Base-by-base conservation (phyloP, 805 yeast genomes). In the Tanozyma kutaoensis region DNA sequence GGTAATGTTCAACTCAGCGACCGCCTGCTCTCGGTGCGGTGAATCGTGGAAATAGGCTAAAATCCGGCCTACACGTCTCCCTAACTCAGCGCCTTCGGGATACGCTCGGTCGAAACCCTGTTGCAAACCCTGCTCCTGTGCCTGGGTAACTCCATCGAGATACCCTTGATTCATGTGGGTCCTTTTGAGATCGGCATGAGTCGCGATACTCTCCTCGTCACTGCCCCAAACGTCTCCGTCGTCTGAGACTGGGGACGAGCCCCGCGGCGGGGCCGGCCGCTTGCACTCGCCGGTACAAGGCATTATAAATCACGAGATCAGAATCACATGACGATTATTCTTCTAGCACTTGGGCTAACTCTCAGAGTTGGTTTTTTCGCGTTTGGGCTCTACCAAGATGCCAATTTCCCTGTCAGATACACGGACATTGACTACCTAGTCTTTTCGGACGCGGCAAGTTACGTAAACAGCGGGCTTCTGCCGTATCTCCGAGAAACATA, bases 401-500 rank as follows among this genome's bases (percentile, higher is more conserved):
- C 68, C 4, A 52, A 70, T 36, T 69, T 81, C 72, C 71, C 72
- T 8, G 78, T 86, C 12, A 76, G 78, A 35, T 91, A 84, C 55
- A 91, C 98, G 0, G 98, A 91, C 43, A 79, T 91, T 26, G 98
- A 91, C 50, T 91, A 91, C 52, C 62, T 72, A 46, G 98, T 91
- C 25, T 91, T 91, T 48, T 72, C 93, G 2, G 97, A 91, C 56
- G 97, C 98, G 7, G 72, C 96, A 2, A 53, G 60, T 20, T 82
- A 68, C 43, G 79, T 84, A 8, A 59, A 59, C 37, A 30, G 60
- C 2, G 69, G 72, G 2, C 25, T 38, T 15, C 76, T 93, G 0
- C 98, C 98, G 2, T 91, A 80, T 42, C 39, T 48, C 13, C 60
- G 98, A 35, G 95, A 77, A 30, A 91, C 98, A 0, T 91, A 88